A percentile compares a stretch with the other conserved stretches of the same genome.
Conservation (phyloP, 352 stramenopile genomes). For the Phytophthora sp. region DNA sequence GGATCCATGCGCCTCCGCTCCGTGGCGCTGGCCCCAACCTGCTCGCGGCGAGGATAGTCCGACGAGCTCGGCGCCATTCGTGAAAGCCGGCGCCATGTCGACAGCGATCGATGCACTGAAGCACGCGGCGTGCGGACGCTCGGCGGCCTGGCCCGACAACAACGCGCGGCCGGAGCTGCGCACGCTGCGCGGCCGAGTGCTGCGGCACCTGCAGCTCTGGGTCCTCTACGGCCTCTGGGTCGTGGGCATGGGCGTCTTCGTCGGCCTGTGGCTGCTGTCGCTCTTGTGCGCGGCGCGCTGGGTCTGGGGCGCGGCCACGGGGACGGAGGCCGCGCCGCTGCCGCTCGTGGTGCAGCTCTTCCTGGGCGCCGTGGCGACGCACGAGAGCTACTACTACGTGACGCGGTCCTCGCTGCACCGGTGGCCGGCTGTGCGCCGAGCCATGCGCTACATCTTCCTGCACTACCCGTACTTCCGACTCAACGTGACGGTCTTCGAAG, state of each 20-base stretch:
- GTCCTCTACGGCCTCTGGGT: conserved; percentile 35
- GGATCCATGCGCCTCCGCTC: conserved; percentile 1
- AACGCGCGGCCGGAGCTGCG: conserved; percentile 35
- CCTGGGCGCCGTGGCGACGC: conserved; percentile 35
- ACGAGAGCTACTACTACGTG: conserved; percentile 48
- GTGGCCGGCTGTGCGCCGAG: conserved; percentile 48
- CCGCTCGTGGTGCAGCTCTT: conserved; percentile 29
- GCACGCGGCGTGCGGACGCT: conserved; percentile 18
- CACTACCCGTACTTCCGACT: conserved; percentile 60
- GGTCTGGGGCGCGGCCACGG: background rate
- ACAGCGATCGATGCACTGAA: conserved; percentile 1
- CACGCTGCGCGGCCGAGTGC: conserved; percentile 32
- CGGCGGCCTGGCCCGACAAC: conserved; percentile 22
- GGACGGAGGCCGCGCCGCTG: conserved; percentile 2
- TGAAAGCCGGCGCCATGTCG: conserved; percentile 14
- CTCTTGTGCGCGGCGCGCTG: conserved; percentile 4
- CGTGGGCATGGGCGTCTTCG: conserved; percentile 37
- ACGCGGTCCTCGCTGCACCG: conserved; percentile 23
- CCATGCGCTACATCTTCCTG: conserved; percentile 50
- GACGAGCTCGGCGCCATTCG: conserved; percentile 4
- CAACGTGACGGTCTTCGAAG: conserved; percentile 50
- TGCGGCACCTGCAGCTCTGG: conserved; percentile 36
- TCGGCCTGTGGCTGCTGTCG: conserved; percentile 20
- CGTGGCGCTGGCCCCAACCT: too few relatives aligned
- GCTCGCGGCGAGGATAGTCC: too few relatives aligned